A percentile compares a stretch with the other conserved stretches of the same genome.
phyloP scores from a whole-genome alignment of 23 red algal species.

The Gracilaria vermiculophylla region DNA sequence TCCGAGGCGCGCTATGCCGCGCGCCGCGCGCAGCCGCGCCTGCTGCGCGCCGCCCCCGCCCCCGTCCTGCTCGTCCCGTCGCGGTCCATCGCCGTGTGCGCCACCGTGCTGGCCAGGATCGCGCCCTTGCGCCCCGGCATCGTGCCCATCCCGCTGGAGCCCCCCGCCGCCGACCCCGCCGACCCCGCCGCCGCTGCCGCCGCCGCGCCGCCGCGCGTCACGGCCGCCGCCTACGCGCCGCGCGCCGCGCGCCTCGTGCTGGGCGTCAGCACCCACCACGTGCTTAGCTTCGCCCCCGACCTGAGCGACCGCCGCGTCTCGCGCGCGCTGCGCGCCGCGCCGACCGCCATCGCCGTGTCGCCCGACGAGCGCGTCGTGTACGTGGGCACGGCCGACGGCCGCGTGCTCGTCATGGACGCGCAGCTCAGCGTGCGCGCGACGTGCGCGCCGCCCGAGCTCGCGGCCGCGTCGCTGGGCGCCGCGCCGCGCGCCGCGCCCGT shows the following conservation, averaged over 20 bases:
- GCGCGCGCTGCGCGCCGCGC: not conserved
- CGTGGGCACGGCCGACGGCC: not conserved
- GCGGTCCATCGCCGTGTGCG: not conserved
- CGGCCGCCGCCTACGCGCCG: not conserved
- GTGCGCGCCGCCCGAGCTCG: not conserved
- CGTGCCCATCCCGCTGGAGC: not conserved
- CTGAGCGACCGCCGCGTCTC: not conserved
- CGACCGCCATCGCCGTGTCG: not conserved
- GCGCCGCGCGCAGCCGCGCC: not conserved
- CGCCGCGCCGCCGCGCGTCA: conserved; percentile 9
- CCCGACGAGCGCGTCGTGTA: conserved; percentile 8
- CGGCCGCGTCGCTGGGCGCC: not conserved
- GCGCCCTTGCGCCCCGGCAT: not conserved
- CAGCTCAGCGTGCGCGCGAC: not conserved
- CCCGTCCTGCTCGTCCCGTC: not conserved
- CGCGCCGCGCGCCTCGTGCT: not conserved
- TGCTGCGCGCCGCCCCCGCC: not conserved
- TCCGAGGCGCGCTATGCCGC: not conserved
- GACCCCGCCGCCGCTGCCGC: too few relatives aligned
- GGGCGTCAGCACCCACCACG: not conserved
- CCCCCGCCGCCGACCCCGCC: too few relatives aligned
- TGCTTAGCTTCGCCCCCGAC: not conserved
- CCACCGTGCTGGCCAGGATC: not conserved
- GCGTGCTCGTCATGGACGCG: not conserved
- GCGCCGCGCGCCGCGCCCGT: not conserved